Evolutionary conservation across 805 yeast genomes (phyloP).

Genomic region (Huiozyma naganishii): DNA sequence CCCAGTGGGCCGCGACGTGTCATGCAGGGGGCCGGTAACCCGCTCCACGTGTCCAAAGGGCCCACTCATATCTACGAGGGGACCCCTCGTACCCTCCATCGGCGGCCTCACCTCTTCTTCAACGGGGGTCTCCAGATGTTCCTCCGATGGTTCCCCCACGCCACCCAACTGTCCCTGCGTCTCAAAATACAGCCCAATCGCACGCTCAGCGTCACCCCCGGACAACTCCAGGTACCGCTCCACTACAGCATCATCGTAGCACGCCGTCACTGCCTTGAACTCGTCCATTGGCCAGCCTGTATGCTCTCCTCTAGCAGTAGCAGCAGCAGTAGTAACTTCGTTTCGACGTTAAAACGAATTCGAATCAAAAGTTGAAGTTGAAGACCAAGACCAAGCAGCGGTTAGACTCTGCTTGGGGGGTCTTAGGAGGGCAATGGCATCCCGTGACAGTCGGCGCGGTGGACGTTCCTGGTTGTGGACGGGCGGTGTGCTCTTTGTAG

Average conservation of each 20-base stretch:
- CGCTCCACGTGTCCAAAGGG: conserved; percentile 14
- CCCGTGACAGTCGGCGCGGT: background rate
- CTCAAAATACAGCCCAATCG: conserved; percentile 77
- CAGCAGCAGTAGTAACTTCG: conserved; percentile 9
- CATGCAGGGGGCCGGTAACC: background rate
- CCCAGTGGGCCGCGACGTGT: conserved; percentile 24
- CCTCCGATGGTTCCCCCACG: background rate
- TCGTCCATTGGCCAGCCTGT: conserved; percentile 30
- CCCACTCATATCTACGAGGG: conserved; percentile 42
- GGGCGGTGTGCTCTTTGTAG: too few species aligned
- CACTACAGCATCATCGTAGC: conserved; percentile 57
- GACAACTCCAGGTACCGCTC: conserved; percentile 68
- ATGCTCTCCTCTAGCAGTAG: conserved; percentile 38
- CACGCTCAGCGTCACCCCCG: conserved; percentile 68
- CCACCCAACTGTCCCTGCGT: conserved; percentile 31
- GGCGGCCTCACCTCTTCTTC: conserved; percentile 57
- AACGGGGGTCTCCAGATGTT: background rate
- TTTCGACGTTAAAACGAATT: background rate
- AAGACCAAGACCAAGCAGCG: background rate
- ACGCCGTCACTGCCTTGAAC: conserved; percentile 78
- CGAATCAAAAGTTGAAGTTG: background rate
- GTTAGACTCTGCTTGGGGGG: background rate
- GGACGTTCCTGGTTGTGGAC: background rate
- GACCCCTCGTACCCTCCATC: conserved; percentile 57
- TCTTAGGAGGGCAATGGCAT: too few species aligned